Percentiles rank a stretch among this genome's conserved stretches.
These are phyloP conservation scores for Exophiala aquamarina DNA, from an alignment of 2,329 filamentous ascomycete species.

Conservation along the genomic window DNA sequence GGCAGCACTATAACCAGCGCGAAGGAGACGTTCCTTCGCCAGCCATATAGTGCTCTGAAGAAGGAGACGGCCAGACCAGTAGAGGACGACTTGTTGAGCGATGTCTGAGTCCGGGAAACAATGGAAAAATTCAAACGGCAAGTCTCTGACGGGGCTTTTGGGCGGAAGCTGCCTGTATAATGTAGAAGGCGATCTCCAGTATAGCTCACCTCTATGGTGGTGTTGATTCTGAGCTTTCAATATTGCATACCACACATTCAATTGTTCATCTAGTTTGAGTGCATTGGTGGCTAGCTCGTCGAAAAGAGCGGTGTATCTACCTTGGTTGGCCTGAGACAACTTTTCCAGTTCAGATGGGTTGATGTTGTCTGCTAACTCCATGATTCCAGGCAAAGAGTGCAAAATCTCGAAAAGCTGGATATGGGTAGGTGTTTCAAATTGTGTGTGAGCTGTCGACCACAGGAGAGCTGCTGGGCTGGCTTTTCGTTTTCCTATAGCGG, in stretches of 20 bases:
- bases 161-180: not conserved
- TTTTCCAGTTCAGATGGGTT: not conserved
- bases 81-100: conserved; percentile 11
- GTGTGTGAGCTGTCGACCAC: not conserved
- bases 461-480: not conserved
- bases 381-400: conserved; percentile 4
- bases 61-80: conserved; percentile 10
- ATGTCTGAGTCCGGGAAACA: conserved; percentile 12
- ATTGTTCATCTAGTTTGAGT: conserved; percentile 2
- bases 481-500: conserved; percentile 1
- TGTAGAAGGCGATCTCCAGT: conserved; percentile 4
- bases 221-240: not conserved
- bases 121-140: conserved; percentile 5
- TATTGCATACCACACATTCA: not conserved
- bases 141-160: conserved; percentile 4
- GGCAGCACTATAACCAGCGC: too few species aligned
- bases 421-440: not conserved
- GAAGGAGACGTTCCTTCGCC: not conserved
- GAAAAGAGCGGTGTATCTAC: not conserved
- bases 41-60: conserved; percentile 5
- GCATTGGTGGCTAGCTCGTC: not conserved
- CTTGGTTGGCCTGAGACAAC: not conserved
- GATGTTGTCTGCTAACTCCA: conserved; percentile 12
- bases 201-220: conserved; percentile 3
- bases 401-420: conserved; percentile 13